A percentile compares a stretch with the other conserved stretches of the same genome.
These are phyloP conservation scores for Mesembryanthemum crystallinum DNA, from an alignment of 148 eudicot species.

Conservation along the genomic window DNA sequence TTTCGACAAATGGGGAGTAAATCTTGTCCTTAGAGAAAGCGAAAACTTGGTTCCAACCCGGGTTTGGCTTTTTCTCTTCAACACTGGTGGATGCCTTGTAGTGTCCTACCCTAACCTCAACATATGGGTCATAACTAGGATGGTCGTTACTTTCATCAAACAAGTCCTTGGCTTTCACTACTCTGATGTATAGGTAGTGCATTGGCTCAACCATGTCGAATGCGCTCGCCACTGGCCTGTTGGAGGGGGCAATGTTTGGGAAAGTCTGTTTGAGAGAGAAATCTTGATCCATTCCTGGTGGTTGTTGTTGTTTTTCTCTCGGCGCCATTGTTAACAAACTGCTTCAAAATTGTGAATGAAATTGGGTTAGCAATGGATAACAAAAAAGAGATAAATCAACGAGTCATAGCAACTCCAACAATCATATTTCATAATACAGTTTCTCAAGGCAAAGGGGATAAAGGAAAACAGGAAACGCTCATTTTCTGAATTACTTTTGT, in stretches of 20 bases:
- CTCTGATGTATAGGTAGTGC: conserved; percentile 56
- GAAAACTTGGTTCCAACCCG: conserved; percentile 38
- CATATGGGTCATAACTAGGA: conserved; percentile 37
- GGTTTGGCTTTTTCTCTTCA: conserved; percentile 26
- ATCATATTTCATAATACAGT: no score
- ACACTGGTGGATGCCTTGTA: conserved; percentile 30
- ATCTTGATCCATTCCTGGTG: conserved; percentile 33
- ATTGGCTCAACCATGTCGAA: conserved; percentile 66
- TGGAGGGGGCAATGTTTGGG: conserved; percentile 45
- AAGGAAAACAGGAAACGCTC: no score
- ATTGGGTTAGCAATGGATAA: not conserved
- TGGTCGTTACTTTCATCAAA: conserved; percentile 17
- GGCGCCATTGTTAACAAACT: conserved; percentile 21
- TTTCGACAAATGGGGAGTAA: conserved; percentile 24
- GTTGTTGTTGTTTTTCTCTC: conserved; percentile 12
- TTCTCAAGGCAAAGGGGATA: no score
- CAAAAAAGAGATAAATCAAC: no score
- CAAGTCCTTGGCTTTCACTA: conserved; percentile 53
- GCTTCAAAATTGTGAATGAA: not conserved
- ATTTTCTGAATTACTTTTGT: no score
- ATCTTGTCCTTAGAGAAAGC: conserved; percentile 38
- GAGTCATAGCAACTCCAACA: no score
- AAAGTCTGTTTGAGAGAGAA: conserved; percentile 46
- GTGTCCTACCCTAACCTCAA: conserved; percentile 59
- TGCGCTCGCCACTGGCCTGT: conserved; percentile 35